Base-by-base conservation (phyloP, 2,329 filamentous ascomycete species). In the Aspergillus arachidicola region DNA sequence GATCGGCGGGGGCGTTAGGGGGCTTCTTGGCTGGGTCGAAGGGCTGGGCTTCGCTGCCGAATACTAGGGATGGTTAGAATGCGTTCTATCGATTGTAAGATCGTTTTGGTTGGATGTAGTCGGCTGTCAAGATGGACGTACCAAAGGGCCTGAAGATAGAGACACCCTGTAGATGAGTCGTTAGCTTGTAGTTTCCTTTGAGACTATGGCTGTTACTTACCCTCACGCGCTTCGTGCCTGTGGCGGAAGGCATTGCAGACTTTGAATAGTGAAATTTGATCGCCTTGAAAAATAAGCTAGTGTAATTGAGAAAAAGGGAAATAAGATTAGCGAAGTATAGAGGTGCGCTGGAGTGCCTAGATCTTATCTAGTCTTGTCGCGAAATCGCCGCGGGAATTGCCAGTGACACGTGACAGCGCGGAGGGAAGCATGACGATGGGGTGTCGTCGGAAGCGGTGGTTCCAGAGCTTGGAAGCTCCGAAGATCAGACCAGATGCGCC, bases 21-120 rank as follows among this genome's bases (percentile, higher is more conserved):
- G 93, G 92, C 73, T 93, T 91, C 69, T 90, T 87, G 73, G 86
- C 85, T 58, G 92, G 90, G 77, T 92, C 90, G 80, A 93, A 93
- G 48, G 89, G 90, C 54, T 87, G 84, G 23, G 94, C 93, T 65
- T 95, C 92, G 65, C 89, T 92, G 76, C 92, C 92, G 77, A 91
- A 92, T 68, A 94, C 80, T 92, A n/a, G 85, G 57, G 14, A 9
- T 45, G 21, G 34, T 64, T 58, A 63, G 60, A 30, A 50, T 38
- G 14, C 21, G 21, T 26, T 2, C 50, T 12, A 26, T 26, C 11
- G 28, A 28, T 51, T 28, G 23, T 58, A 43, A 53, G 21, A 14
- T 36, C 16, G 34, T 1, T 28, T 5, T 38, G n/a, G 28, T 21
- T 34, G n/a, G n/a, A 43, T 28, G 55, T 45, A 36, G 23, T 55